Conservation (phyloP, 2,329 filamentous ascomycete species). For the Aspergillus terreus region DNA sequence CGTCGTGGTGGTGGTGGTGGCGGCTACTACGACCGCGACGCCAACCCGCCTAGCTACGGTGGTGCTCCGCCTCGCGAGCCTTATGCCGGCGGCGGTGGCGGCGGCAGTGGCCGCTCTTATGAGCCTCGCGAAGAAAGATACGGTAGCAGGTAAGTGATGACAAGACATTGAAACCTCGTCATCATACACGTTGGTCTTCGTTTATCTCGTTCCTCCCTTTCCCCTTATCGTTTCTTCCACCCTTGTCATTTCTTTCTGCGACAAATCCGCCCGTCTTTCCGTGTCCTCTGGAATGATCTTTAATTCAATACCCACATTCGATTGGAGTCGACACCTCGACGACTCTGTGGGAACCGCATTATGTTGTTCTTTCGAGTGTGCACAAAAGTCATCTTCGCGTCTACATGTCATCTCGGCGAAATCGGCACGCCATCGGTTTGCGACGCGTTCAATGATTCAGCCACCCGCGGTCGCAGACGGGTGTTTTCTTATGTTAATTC, state of each 20-base stretch:
- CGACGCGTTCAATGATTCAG: slow-evolving; percentile 32
- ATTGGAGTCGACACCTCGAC: slow-evolving; percentile 32
- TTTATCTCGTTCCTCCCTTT: slow-evolving; percentile 17
- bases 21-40: slow-evolving; percentile 54
- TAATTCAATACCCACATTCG: slow-evolving; percentile 23
- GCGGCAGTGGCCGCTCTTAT: slow-evolving; percentile 31
- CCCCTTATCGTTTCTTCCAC: slow-evolving; percentile 3
- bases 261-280: slow-evolving; percentile 21
- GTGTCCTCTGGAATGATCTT: slow-evolving; percentile 31
- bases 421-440: slow-evolving; percentile 32
- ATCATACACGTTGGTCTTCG: slow-evolving; percentile 18
- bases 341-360: slow-evolving; percentile 35
- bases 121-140: slow-evolving; percentile 41
- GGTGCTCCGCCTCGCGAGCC: slow-evolving; percentile 34
- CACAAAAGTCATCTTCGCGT: slow-evolving; percentile 32
- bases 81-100: slow-evolving; percentile 17
- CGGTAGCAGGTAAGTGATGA: slow-evolving; percentile 38
- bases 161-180: slow-evolving; percentile 16
- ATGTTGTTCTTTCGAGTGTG: slow-evolving; percentile 25
- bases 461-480: slow-evolving; percentile 32
- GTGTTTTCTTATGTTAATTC: slow-evolving; percentile 39
- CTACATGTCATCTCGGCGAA: slow-evolving; percentile 33
- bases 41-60: slow-evolving; percentile 45
- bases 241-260: slow-evolving; percentile 13
- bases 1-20: slow-evolving; percentile 46